phyloP scores from a whole-genome alignment of 2,329 filamentous ascomycete species.

The Trichothecium roseum region DNA sequence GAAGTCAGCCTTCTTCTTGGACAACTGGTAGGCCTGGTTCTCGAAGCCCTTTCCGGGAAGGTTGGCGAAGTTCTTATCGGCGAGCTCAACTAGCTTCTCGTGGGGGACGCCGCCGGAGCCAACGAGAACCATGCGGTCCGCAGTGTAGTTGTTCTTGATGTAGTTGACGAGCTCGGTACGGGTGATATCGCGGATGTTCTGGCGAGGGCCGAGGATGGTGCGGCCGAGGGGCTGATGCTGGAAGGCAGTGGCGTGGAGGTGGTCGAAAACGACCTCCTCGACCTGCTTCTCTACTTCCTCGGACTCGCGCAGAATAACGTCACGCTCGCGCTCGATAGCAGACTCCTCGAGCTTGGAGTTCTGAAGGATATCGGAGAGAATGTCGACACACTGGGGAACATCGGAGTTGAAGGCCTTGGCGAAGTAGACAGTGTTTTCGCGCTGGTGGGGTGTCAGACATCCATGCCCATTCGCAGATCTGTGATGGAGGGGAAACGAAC shows the following conservation, averaged over 20 bases:
- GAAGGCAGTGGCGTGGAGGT: conserved; percentile 96
- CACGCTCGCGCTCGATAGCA: conserved; percentile 94
- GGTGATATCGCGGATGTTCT: conserved; percentile 97
- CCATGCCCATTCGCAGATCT: conserved; percentile 2
- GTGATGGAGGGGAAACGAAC: conserved; percentile 45
- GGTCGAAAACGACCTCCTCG: conserved; percentile 98
- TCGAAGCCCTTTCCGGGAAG: conserved; percentile 68
- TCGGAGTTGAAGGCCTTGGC: conserved; percentile 98
- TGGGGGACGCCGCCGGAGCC: conserved; percentile 91
- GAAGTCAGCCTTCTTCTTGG: conserved; percentile 88
- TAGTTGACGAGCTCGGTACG: conserved; percentile 86
- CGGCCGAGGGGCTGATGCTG: conserved; percentile 92
- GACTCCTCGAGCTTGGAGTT: conserved; percentile 94
- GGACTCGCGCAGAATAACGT: conserved; percentile 96
- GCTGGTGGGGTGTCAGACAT: conserved; percentile 34
- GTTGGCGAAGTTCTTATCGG: conserved; percentile 85
- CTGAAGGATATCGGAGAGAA: conserved; percentile 97
- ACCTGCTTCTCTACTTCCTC: conserved; percentile 99
- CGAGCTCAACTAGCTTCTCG: conserved; percentile 85
- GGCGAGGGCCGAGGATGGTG: conserved; percentile 92
- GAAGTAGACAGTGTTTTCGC: conserved; percentile 99
- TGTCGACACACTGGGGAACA: conserved; percentile 92
- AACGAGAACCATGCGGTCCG: conserved; percentile 98
- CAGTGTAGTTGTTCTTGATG: conserved; percentile 99
- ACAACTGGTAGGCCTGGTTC: conserved; percentile 62